These are phyloP conservation scores for Aspergillus indologenus DNA, from an alignment of 495 filamentous ascomycete genomes.

Conservation along the genomic window DNA sequence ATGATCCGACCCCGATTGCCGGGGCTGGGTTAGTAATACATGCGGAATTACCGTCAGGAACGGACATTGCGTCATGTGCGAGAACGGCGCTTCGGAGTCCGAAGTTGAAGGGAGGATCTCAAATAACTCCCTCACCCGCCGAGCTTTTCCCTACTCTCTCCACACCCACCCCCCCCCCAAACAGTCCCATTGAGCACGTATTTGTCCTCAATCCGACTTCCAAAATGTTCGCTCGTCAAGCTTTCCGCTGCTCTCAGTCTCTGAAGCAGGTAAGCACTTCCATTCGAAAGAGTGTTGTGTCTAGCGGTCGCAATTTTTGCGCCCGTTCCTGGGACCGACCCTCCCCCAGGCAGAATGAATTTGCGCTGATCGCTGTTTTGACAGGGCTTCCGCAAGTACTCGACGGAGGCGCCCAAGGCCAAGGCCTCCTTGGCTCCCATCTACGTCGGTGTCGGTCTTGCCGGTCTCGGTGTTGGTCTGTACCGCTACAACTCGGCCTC, in stretches of 20 bases:
- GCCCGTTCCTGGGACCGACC: neutral
- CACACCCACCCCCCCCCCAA: conserved; percentile 7
- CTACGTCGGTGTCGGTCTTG: conserved; percentile 39
- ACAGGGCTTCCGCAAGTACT: conserved; percentile 53
- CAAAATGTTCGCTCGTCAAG: conserved; percentile 50
- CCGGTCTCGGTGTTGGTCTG: conserved; percentile 41
- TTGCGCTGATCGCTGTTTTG: conserved; percentile 6
- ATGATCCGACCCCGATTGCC: neutral
- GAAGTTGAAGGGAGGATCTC: conserved; percentile 6
- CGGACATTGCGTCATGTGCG: conserved; percentile 23
- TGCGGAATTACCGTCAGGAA: conserved; percentile 12
- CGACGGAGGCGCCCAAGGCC: conserved; percentile 42
- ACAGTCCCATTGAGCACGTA: conserved; percentile 15
- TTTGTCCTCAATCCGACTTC: conserved; percentile 12
- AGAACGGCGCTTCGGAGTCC: conserved; percentile 14
- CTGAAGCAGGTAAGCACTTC: conserved; percentile 40
- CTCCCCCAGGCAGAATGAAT: neutral
- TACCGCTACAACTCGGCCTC: conserved; percentile 41
- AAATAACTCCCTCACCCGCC: conserved; percentile 18
- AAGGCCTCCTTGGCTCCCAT: conserved; percentile 41
- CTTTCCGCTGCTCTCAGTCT: conserved; percentile 48
- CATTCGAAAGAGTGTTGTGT: neutral
- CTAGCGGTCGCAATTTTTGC: neutral
- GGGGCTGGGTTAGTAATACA: conserved; percentile 10
- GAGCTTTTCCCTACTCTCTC: conserved; percentile 9